Percentiles rank a stretch among this genome's conserved stretches.
These are phyloP conservation scores for Daldinia sp. DNA, from an alignment of 2,329 filamentous ascomycete species.

Conservation along the genomic window DNA sequence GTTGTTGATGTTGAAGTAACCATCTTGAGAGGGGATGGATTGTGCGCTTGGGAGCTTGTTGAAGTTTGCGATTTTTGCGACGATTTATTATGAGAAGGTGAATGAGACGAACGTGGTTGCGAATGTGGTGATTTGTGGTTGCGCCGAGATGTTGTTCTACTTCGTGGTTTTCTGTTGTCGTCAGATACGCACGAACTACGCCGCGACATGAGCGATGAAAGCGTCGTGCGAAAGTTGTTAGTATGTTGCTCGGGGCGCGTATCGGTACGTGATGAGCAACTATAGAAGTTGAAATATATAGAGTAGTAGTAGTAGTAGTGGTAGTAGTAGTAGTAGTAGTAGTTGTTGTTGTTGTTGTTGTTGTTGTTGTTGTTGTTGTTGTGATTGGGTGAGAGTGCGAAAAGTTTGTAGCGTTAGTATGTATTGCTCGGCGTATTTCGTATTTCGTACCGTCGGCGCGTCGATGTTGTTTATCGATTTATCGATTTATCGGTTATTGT, in stretches of 20 bases:
- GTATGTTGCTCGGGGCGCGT: background rate
- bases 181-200: constrained; percentile 49
- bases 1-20: constrained; percentile 49
- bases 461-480: constrained; percentile 13
- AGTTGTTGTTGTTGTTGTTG: background rate
- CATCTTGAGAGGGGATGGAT: constrained; percentile 53
- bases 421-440: constrained; percentile 2
- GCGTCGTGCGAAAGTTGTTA: background rate
- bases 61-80: constrained; percentile 33
- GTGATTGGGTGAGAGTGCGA: background rate
- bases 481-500: background rate
- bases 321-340: too few relatives aligned
- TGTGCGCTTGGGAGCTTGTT: constrained; percentile 44
- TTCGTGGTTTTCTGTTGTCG: constrained; percentile 46
- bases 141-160: constrained; percentile 46
- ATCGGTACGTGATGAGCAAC: background rate
- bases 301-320: background rate
- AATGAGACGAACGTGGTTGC: constrained; percentile 44
- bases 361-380: background rate
- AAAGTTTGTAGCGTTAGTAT: background rate
- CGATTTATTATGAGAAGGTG: constrained; percentile 30
- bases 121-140: constrained; percentile 43
- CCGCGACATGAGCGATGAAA: constrained; percentile 48
- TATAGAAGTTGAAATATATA: background rate
- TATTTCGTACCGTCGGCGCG: constrained; percentile 11